These are phyloP conservation scores for Cryptococcus floricola DNA, from an alignment of 1,284 basidiomycete species.

Conservation along the genomic window DNA sequence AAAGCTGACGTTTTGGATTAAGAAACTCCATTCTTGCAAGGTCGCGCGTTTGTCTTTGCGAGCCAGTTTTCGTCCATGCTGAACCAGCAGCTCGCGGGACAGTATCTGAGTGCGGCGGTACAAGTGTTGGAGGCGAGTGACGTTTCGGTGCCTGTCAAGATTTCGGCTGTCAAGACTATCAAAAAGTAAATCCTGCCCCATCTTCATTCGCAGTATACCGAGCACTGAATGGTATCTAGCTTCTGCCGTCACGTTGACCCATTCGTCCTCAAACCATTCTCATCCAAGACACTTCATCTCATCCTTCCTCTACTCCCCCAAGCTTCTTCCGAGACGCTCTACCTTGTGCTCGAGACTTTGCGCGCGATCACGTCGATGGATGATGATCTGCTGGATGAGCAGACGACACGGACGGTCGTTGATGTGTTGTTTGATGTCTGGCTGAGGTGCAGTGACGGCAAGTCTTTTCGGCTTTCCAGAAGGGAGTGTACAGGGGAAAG, in stretches of 20 bases:
- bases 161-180: slow-evolving; percentile 87
- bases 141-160: slow-evolving; percentile 77
- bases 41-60: slow-evolving; percentile 89
- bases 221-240: slow-evolving; percentile 25
- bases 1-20: not conserved
- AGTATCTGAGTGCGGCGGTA: slow-evolving; percentile 82
- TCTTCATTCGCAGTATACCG: not conserved
- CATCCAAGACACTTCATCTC: slow-evolving; percentile 70
- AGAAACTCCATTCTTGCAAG: slow-evolving; percentile 88
- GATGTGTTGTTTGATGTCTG: slow-evolving; percentile 69
- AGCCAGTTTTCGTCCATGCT: slow-evolving; percentile 78
- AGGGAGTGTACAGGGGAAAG: not conserved
- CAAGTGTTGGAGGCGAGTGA: slow-evolving; percentile 71
- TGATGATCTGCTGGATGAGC: slow-evolving; percentile 62
- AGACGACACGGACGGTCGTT: slow-evolving; percentile 63
- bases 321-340: slow-evolving; percentile 81
- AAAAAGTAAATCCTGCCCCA: slow-evolving; percentile 62
- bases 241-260: slow-evolving; percentile 54
- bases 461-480: slow-evolving; percentile 2
- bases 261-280: slow-evolving; percentile 59
- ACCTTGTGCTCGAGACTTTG: slow-evolving; percentile 83
- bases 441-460: slow-evolving; percentile 77
- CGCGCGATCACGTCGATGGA: slow-evolving; percentile 72
- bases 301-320: slow-evolving; percentile 77
- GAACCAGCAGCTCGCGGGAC: slow-evolving; percentile 65